Evolutionary conservation across 345 rosid species (phyloP).

Genomic region (Rhizophora apiculata): DNA sequence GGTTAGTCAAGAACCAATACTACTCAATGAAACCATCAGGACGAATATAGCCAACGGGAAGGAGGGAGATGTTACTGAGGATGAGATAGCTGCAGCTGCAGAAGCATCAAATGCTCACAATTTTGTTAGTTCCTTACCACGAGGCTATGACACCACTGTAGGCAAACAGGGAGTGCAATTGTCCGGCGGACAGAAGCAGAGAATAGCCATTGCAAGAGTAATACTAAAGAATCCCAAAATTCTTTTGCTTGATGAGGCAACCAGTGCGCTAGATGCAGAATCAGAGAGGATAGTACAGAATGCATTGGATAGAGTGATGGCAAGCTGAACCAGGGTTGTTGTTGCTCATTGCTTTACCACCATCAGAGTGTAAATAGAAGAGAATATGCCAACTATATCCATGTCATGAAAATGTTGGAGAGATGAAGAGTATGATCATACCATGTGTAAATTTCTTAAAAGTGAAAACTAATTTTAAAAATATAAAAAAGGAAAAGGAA

Average conservation of each 20-base stretch:
- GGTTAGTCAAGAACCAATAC: constrained; percentile 71
- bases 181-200: constrained; percentile 71
- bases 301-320: constrained; percentile 65
- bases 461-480: too few species aligned
- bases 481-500: too few species aligned
- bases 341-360: constrained; percentile 67
- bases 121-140: constrained; percentile 60
- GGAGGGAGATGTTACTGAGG: constrained; percentile 43
- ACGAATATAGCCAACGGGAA: constrained; percentile 61
- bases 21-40: constrained; percentile 64
- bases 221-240: constrained; percentile 63
- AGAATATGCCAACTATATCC: too few species aligned
- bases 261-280: constrained; percentile 70
- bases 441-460: too few species aligned
- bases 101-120: constrained; percentile 56
- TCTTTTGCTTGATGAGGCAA: constrained; percentile 69
- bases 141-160: constrained; percentile 55
- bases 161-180: constrained; percentile 71
- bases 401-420: too few species aligned
- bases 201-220: constrained; percentile 61
- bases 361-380: constrained; percentile 17
- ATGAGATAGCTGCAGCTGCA: constrained; percentile 56
- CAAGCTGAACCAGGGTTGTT: constrained; percentile 51
- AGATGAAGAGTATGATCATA: too few species aligned
- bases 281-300: constrained; percentile 64